Percentiles rank a stretch among this genome's conserved stretches.
phyloP scores from a whole-genome alignment of 768 basidiomycete species.

The Trametes elegans region DNA sequence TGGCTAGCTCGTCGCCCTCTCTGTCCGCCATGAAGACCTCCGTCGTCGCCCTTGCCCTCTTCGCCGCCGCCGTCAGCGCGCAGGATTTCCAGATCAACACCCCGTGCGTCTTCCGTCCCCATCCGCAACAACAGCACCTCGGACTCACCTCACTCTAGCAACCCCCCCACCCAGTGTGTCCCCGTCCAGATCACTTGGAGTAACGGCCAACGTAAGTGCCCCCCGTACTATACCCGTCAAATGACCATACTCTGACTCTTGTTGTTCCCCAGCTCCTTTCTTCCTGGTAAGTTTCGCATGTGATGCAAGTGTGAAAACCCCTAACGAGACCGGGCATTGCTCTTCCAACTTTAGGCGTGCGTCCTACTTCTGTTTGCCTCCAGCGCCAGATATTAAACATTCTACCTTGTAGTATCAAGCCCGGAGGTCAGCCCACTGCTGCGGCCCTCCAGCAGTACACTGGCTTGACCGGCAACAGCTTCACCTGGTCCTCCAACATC shows the following conservation, averaged over 20 bases:
- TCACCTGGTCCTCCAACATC: conserved; percentile 58
- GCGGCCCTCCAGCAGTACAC: conserved; percentile 47
- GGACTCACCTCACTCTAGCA: conserved; percentile 30
- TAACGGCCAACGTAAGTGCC: conserved; percentile 53
- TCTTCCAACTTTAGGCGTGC: conserved; percentile 30
- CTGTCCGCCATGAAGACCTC: conserved; percentile 43
- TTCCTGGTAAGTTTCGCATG: conserved; percentile 49
- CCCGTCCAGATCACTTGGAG: conserved; percentile 50
- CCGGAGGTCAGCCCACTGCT: conserved; percentile 45
- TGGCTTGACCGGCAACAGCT: conserved; percentile 34
- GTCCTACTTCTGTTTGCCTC: conserved; percentile 24
- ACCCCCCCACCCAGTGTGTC: conserved; percentile 48
- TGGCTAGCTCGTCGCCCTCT: conserved; percentile 14
- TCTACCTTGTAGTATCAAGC: conserved; percentile 44
- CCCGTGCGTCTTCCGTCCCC: conserved; percentile 52
- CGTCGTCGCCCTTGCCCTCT: conserved; percentile 39
- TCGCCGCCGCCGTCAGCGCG: conserved; percentile 41
- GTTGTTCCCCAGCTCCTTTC: conserved; percentile 49
- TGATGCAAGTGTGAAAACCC: neutral
- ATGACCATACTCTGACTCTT: conserved; percentile 9
- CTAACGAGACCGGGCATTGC: neutral
- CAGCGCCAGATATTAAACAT: neutral
- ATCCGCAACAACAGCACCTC: conserved; percentile 10
- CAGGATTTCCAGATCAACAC: conserved; percentile 60
- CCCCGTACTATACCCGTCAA: neutral